A percentile compares a stretch with the other conserved stretches of the same genome.
Evolutionary conservation across 106 monocot species (phyloP).

Genomic region (Platanthera zijinensis): DNA sequence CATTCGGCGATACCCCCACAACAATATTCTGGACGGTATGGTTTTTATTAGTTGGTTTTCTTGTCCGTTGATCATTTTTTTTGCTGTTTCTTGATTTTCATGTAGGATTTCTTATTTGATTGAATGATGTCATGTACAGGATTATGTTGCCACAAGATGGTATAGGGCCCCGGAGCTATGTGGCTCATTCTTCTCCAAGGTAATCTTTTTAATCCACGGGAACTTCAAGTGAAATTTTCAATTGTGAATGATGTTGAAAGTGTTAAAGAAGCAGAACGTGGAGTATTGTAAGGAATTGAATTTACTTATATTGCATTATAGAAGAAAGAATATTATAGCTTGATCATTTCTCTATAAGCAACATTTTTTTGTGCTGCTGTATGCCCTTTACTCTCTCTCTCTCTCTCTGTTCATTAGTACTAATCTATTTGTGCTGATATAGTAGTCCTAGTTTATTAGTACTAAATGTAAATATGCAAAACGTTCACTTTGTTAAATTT

Average conservation of each 20-base stretch:
- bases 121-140: slow-evolving; percentile 29
- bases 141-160: slow-evolving; percentile 99
- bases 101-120: neutral
- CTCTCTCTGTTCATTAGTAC: too few species aligned
- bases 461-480: neutral
- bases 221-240: neutral
- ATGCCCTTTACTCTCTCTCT: neutral
- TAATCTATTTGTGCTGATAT: neutral
- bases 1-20: slow-evolving; percentile 55
- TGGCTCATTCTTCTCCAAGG: slow-evolving; percentile 95
- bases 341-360: neutral
- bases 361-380: neutral
- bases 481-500: neutral
- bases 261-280: neutral
- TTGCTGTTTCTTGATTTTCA: neutral
- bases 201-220: slow-evolving; percentile 8
- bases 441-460: neutral
- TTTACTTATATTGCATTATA: neutral
- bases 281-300: neutral
- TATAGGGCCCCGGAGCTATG: slow-evolving; percentile 92
- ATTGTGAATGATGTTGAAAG: neutral
- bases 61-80: neutral
- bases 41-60: neutral
- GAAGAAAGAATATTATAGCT: neutral
- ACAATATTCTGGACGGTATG: slow-evolving; percentile 70